A percentile compares a stretch with the other conserved stretches of the same genome.
These are phyloP conservation scores for Suillus tomentosus DNA, from an alignment of 768 basidiomycete species.

Conservation along the genomic window DNA sequence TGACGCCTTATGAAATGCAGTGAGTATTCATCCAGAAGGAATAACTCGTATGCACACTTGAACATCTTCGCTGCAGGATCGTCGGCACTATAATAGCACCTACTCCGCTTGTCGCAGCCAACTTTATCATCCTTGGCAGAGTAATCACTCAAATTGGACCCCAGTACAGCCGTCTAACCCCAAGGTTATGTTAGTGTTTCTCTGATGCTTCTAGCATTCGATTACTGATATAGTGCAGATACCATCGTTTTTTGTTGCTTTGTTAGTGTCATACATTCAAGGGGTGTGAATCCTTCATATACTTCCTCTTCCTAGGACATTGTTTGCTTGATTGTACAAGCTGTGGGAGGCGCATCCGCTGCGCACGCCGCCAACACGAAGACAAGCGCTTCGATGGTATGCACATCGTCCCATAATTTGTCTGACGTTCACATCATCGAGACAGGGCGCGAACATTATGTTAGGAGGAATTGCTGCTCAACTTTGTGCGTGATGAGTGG, in stretches of 20 bases:
- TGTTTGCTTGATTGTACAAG: constrained; percentile 42
- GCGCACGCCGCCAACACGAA: constrained; percentile 34
- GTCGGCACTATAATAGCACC: constrained; percentile 52
- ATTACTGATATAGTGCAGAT: constrained; percentile 12
- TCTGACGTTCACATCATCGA: constrained; percentile 4
- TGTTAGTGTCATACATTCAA: constrained; percentile 12
- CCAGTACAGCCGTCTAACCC: constrained; percentile 49
- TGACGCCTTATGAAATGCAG: constrained; percentile 47
- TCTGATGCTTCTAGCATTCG: not conserved
- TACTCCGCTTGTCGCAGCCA: constrained; percentile 57
- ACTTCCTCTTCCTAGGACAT: constrained; percentile 29
- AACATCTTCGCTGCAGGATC: constrained; percentile 19
- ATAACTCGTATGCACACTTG: not conserved
- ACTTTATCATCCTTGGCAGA: constrained; percentile 54
- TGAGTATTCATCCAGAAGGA: constrained; percentile 21
- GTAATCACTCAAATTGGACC: constrained; percentile 48
- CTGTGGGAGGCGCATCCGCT: constrained; percentile 47
- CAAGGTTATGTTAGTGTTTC: constrained; percentile 27
- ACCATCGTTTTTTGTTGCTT: constrained; percentile 16
- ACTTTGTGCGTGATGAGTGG: constrained; percentile 37
- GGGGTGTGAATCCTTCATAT: not conserved
- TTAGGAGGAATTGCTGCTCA: constrained; percentile 66
- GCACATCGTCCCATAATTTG: constrained; percentile 1
- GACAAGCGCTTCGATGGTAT: constrained; percentile 23
- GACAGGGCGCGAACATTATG: constrained; percentile 55